A percentile compares a stretch with the other conserved stretches of the same genome.
phyloP scores from a whole-genome alignment of 1,139 yeast genomes.

The Blastobotrys proliferans region DNA sequence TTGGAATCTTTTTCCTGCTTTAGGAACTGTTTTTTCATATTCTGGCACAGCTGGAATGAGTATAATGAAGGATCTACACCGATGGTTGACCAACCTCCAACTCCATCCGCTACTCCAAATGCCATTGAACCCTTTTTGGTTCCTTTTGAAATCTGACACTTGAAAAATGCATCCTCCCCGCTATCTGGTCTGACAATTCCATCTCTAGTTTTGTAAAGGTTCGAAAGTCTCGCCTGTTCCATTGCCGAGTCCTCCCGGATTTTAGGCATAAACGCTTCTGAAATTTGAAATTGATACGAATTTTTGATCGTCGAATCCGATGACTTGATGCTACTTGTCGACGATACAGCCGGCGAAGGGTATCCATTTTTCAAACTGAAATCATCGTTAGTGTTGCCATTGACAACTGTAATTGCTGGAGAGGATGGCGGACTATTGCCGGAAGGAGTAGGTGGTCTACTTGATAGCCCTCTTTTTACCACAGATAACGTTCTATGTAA shows the following conservation, averaged over 20 bases:
- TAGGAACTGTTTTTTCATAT: slow-evolving; percentile 26
- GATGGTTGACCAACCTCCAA: slow-evolving; percentile 94
- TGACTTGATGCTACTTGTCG: not conserved
- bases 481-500: slow-evolving; percentile 11
- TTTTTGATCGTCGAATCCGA: not conserved
- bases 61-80: slow-evolving; percentile 72
- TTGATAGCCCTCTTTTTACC: slow-evolving; percentile 13
- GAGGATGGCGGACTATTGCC: not conserved
- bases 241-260: slow-evolving; percentile 3
- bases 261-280: slow-evolving; percentile 18
- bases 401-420: not conserved
- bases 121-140: slow-evolving; percentile 48
- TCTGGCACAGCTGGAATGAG: slow-evolving; percentile 35
- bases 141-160: slow-evolving; percentile 38
- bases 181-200: slow-evolving; percentile 34
- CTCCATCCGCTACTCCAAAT: slow-evolving; percentile 95
- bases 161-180: slow-evolving; percentile 85
- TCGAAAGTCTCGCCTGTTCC: not conserved
- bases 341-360: slow-evolving; percentile 1
- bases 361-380: no score
- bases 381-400: no score
- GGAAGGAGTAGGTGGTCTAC: slow-evolving; percentile 7
- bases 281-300: slow-evolving; percentile 8
- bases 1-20: slow-evolving; percentile 14
- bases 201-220: not conserved